Base-by-base conservation (phyloP, 2,329 filamentous ascomycete species). In the Penicillium sp. region DNA sequence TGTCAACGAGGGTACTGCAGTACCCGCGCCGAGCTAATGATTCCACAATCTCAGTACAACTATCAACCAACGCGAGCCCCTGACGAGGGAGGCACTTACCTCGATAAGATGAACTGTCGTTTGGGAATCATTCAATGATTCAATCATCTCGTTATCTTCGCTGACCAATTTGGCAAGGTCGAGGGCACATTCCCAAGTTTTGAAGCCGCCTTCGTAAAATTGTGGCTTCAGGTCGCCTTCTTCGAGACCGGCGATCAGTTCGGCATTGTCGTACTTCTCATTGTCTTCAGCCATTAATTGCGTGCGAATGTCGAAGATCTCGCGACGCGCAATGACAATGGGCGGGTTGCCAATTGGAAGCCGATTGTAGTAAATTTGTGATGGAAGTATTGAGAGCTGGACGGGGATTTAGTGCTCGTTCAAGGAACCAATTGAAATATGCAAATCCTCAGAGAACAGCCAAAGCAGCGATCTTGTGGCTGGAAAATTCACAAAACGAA, bases 141-240 rank as follows among this genome's bases (percentile, higher is more conserved):
- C 52, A 12, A 38, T 48, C 12, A 50, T 40, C 8, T 43, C 37
- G 34, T 57, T 49, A 28, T 65, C 59, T 11, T 38, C 46, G 18
- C 51, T 45, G 29, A 64, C 52, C 39, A 67, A 52, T 46, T 69
- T 73, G 0, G 77, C 80, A 9, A 85, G 71, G 56, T 84, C 81
- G 37, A 82, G 55, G 9, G 79, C 77, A 63, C 81, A 84, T 66
- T 85, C 82, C 82, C 82, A 85, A 13, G 81, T 84, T 61, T 85
- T 85, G 68, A 84, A 83, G 4, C 82, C 82, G 52, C 82, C 82
- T 67, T 85, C 82, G 61, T 85, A 85, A 58, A 84, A 69, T 51
- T 79, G 77, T 26, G 78, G 76, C 39, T 74, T 74, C 46, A 84
- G 73, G 58, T 84, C 81, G 3, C 77, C 76, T 46, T 77, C 70